These are phyloP conservation scores for Phytopythium delawarense DNA, from an alignment of 352 stramenopile genomes.

Conservation along the genomic window DNA sequence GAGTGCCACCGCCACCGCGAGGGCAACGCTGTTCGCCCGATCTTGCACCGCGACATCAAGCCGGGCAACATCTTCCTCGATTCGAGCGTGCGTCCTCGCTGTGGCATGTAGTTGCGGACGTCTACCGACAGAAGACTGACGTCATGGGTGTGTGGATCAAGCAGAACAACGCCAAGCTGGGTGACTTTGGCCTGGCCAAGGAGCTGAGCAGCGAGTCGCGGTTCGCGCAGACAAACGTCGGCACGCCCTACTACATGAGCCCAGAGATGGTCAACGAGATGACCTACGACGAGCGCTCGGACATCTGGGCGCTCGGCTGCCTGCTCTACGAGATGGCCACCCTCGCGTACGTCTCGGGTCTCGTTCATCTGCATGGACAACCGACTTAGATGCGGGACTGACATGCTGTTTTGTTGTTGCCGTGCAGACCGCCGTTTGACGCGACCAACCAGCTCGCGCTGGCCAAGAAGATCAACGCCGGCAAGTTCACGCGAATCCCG, in stretches of 20 bases:
- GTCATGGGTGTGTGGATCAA: conserved; percentile 5
- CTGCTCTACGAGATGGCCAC: conserved; percentile 91
- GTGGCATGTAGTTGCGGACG: not conserved
- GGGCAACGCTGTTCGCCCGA: conserved; percentile 72
- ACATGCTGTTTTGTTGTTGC: not conserved
- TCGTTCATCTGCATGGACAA: too few species aligned
- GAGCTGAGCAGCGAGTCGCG: conserved; percentile 88
- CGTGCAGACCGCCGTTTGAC: conserved; percentile 84
- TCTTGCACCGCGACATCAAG: conserved; percentile 91
- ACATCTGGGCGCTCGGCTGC: conserved; percentile 90
- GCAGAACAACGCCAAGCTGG: conserved; percentile 90
- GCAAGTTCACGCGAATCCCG: conserved; percentile 90
- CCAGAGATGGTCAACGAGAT: conserved; percentile 91
- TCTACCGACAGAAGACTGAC: conserved; percentile 4
- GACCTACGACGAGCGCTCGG: conserved; percentile 90
- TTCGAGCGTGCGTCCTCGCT: conserved; percentile 55
- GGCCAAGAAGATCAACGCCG: conserved; percentile 92
- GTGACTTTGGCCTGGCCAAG: conserved; percentile 90
- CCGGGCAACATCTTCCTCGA: conserved; percentile 92
- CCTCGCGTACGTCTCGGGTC: conserved; percentile 42
- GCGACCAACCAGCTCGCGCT: conserved; percentile 90
- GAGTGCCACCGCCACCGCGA: conserved; percentile 88
- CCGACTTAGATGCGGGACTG: not conserved
- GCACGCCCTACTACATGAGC: conserved; percentile 93
- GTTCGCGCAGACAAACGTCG: conserved; percentile 89